These are phyloP conservation scores for Boletus tomentosulus DNA, from an alignment of 768 basidiomycete genomes.

Conservation along the genomic window DNA sequence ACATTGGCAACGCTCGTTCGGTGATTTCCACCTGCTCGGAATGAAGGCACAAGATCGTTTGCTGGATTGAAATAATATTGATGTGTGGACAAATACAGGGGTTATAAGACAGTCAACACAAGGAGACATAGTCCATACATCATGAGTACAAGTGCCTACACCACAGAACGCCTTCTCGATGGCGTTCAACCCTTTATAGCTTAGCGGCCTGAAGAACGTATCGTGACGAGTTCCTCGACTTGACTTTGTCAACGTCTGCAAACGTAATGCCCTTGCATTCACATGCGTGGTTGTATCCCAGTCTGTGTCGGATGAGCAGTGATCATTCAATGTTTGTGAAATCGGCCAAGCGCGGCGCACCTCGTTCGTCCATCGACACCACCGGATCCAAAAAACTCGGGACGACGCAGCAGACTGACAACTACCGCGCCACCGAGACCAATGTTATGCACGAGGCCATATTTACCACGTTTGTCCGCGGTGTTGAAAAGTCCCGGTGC, in stretches of 20 bases:
- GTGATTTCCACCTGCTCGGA: no score
- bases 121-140: no score
- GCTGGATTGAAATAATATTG: no score
- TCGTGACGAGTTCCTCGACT: constrained; percentile 57
- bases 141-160: no score
- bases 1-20: no score
- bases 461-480: constrained; percentile 67
- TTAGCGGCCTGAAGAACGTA: constrained; percentile 39
- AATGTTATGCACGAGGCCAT: constrained; percentile 78
- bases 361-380: constrained; percentile 64
- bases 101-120: no score
- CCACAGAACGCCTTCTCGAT: no score
- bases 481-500: constrained; percentile 63
- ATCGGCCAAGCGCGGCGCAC: constrained; percentile 29
- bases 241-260: constrained; percentile 71
- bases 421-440: constrained; percentile 81
- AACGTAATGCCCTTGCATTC: constrained; percentile 60
- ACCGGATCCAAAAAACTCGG: constrained; percentile 69
- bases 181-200: constrained; percentile 27
- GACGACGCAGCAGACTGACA: constrained; percentile 69
- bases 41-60: no score
- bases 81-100: no score
- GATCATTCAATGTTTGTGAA: not conserved
- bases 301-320: constrained; percentile 32
- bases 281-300: constrained; percentile 79